Evolutionary conservation across 495 filamentous ascomycete species (phyloP).

Genomic region (Penicillium flavigenum): DNA sequence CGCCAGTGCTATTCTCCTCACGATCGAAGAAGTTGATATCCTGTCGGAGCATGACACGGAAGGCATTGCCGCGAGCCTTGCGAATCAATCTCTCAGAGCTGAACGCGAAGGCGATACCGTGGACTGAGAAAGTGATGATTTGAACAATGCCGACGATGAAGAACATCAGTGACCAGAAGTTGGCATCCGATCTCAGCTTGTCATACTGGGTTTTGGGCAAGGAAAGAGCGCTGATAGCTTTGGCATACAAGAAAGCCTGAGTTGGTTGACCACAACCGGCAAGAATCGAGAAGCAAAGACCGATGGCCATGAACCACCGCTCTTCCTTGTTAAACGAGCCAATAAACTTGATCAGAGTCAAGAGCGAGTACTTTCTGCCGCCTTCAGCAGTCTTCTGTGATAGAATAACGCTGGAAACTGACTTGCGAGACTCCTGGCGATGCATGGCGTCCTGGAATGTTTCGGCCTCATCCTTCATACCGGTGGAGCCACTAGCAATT

Average conservation of each 20-base stretch:
- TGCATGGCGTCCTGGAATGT: constrained; percentile 27
- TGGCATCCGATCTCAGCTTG: constrained; percentile 61
- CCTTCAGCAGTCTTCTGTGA: constrained; percentile 49
- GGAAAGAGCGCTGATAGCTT: constrained; percentile 71
- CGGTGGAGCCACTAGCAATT: constrained; percentile 28
- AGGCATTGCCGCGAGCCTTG: constrained; percentile 74
- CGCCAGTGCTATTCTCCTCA: constrained; percentile 81
- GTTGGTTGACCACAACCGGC: constrained; percentile 82
- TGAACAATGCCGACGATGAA: constrained; percentile 83
- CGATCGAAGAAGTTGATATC: constrained; percentile 87
- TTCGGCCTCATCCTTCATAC: constrained; percentile 24
- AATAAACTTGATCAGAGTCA: constrained; percentile 81
- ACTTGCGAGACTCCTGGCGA: constrained; percentile 61
- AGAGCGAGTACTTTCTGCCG: constrained; percentile 64
- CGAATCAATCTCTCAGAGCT: constrained; percentile 82
- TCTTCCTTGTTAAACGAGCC: constrained; percentile 80
- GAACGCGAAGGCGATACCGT: constrained; percentile 76
- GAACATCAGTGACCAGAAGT: constrained; percentile 95
- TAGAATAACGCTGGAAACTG: constrained; percentile 73
- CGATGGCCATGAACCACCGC: constrained; percentile 69
- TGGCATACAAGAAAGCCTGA: constrained; percentile 88
- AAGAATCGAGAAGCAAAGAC: constrained; percentile 74
- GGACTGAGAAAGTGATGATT: constrained; percentile 64
- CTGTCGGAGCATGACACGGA: constrained; percentile 87
- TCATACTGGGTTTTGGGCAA: constrained; percentile 44